Percentiles rank a stretch among this genome's conserved stretches.
These are phyloP conservation scores for Sapria himalayana DNA, from an alignment of 345 rosid genomes.

Conservation along the genomic window DNA sequence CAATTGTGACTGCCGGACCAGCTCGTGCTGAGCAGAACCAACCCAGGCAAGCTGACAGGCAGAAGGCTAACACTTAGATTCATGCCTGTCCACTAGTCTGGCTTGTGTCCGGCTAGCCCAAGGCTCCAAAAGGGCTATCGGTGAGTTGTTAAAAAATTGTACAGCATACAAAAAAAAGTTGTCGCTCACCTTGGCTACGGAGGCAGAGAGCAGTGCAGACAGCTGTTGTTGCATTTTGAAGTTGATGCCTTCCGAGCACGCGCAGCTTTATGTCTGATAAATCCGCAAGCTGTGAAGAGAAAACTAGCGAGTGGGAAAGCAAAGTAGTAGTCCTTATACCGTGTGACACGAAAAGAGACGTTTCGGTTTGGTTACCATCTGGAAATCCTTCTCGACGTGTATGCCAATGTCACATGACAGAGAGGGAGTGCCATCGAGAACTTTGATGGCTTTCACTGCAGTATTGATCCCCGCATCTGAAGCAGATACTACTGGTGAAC, in stretches of 20 bases:
- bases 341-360: neutral
- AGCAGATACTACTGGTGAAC: conserved; percentile 36
- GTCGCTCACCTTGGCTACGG: conserved; percentile 32
- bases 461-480: conserved; percentile 31
- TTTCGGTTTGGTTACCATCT: conserved; percentile 36
- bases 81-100: too few relatives aligned
- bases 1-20: too few relatives aligned
- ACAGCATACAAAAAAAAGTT: conserved; percentile 2
- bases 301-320: neutral
- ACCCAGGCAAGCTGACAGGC: too few relatives aligned
- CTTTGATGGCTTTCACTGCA: conserved; percentile 23
- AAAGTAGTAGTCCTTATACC: too few relatives aligned
- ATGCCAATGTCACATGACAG: conserved; percentile 44
- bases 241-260: conserved; percentile 82
- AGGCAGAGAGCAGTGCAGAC: conserved; percentile 53
- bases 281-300: conserved; percentile 28
- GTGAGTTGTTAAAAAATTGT: too few relatives aligned
- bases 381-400: conserved; percentile 21
- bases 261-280: conserved; percentile 35
- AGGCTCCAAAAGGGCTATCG: too few relatives aligned
- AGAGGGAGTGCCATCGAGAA: conserved; percentile 22
- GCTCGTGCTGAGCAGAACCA: too few relatives aligned
- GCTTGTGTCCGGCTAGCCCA: too few relatives aligned
- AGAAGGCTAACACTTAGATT: too few relatives aligned
- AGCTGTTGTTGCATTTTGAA: conserved; percentile 74